These are phyloP conservation scores for Lathyrus tuberosus DNA, from an alignment of 306 rosid species.

Conservation along the genomic window DNA sequence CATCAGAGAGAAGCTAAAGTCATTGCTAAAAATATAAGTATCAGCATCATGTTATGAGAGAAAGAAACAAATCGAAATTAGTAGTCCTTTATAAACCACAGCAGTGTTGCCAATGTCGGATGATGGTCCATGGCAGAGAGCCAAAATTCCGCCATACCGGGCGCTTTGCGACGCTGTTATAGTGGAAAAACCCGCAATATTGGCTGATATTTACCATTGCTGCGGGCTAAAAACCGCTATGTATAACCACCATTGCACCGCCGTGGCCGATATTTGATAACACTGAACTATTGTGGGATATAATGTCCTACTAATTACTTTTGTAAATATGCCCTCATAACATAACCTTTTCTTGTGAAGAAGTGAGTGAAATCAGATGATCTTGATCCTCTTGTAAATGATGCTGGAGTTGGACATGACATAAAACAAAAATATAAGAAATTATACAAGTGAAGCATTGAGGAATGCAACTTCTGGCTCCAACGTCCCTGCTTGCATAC, in stretches of 20 bases:
- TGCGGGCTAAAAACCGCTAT: too few relatives aligned
- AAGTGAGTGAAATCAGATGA: conserved; percentile 3
- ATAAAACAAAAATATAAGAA: conserved; percentile 20
- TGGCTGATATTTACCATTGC: too few relatives aligned
- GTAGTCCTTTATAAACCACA: neutral
- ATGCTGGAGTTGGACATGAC: conserved; percentile 23
- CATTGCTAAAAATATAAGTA: conserved; percentile 26
- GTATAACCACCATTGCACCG: too few relatives aligned
- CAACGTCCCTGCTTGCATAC: conserved; percentile 79
- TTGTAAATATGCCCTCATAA: conserved; percentile 10
- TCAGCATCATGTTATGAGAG: neutral
- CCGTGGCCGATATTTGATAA: too few relatives aligned
- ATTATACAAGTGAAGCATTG: conserved; percentile 74
- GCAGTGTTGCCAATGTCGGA: too few relatives aligned
- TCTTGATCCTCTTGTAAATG: conserved; percentile 27
- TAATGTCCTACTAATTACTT: neutral
- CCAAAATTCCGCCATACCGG: too few relatives aligned
- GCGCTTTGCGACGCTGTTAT: too few relatives aligned
- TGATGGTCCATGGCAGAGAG: too few relatives aligned
- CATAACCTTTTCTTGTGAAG: conserved; percentile 15
- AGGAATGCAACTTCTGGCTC: conserved; percentile 89
- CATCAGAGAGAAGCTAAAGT: conserved; percentile 36
- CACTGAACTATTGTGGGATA: neutral
- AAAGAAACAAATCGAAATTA: conserved; percentile 15
- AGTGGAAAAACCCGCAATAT: too few relatives aligned